Percentiles rank a stretch among this genome's conserved stretches.
phyloP scores from a whole-genome alignment of 108 stramenopile species.

The Mediolabrus comicus region DNA sequence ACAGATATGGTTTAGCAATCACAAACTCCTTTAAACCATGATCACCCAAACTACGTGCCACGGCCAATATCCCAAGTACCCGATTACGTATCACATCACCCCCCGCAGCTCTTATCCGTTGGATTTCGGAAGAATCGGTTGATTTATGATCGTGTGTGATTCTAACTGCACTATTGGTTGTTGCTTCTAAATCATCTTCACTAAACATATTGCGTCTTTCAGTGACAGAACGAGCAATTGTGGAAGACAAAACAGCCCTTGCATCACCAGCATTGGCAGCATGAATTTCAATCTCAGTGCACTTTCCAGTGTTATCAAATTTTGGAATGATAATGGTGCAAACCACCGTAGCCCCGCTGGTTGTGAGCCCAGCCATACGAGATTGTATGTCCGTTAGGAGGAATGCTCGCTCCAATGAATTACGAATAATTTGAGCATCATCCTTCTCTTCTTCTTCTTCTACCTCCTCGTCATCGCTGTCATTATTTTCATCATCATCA shows the following conservation, averaged over 20 bases:
- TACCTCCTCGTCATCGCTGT: conserved; percentile 6
- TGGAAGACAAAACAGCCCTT: conserved; percentile 79
- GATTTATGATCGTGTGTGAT: conserved; percentile 83
- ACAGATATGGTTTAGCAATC: conserved; percentile 70
- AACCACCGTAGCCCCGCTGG: conserved; percentile 94
- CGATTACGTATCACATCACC: conserved; percentile 80
- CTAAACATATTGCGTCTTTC: background rate
- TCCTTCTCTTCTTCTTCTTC: conserved; percentile 1
- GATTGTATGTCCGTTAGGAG: conserved; percentile 89
- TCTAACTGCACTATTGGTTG: conserved; percentile 28
- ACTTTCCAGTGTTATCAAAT: conserved; percentile 8
- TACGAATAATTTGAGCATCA: conserved; percentile 30
- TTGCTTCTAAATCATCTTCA: background rate
- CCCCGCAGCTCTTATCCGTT: conserved; percentile 73
- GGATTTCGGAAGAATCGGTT: conserved; percentile 71
- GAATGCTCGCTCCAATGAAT: conserved; percentile 84
- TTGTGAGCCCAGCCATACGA: conserved; percentile 63
- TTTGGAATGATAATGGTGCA: conserved; percentile 74
- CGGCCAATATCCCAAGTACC: conserved; percentile 87
- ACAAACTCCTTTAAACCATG: conserved; percentile 89
- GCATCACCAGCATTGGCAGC: conserved; percentile 96
- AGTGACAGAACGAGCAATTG: background rate
- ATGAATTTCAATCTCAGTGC: conserved; percentile 54
- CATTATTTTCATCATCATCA: background rate
- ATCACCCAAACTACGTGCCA: conserved; percentile 87